phyloP scores from a whole-genome alignment of 2,329 filamentous ascomycete species.

The Hirsutella thompsonii region DNA sequence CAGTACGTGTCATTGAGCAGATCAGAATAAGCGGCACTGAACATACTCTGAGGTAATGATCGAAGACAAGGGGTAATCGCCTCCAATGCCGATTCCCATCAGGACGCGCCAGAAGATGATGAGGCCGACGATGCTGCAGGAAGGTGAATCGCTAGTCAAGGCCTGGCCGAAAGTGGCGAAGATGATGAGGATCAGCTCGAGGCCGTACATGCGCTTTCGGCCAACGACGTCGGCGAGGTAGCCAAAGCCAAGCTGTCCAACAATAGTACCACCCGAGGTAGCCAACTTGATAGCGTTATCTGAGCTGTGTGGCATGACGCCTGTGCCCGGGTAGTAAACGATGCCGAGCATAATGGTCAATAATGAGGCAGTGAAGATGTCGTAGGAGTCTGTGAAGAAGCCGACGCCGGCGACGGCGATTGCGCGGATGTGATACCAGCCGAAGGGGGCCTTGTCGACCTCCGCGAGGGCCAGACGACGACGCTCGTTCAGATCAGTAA shows the following conservation, averaged over 20 bases:
- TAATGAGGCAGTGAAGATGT: conserved; percentile 67
- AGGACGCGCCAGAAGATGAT: conserved; percentile 74
- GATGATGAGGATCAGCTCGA: conserved; percentile 71
- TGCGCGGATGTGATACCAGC: conserved; percentile 73
- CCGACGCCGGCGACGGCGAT: conserved; percentile 70
- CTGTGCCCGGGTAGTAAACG: conserved; percentile 52
- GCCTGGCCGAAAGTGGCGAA: conserved; percentile 63
- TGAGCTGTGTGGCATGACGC: conserved; percentile 49
- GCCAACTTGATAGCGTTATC: conserved; percentile 80
- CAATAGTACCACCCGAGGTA: conserved; percentile 70
- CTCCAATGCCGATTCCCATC: conserved; percentile 38
- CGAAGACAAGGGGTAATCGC: conserved; percentile 67
- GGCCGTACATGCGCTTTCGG: conserved; percentile 59
- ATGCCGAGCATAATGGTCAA: conserved; percentile 66
- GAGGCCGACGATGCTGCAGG: conserved; percentile 50
- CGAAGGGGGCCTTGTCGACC: conserved; percentile 70
- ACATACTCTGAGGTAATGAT: conserved; percentile 71
- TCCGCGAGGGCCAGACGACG: conserved; percentile 67
- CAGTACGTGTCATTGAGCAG: neutral
- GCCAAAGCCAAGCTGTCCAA: conserved; percentile 73
- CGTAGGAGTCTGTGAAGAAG: conserved; percentile 82
- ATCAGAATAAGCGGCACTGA: neutral
- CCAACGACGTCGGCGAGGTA: conserved; percentile 66
- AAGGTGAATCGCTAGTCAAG: conserved; percentile 48
- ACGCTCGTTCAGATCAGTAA: conserved; percentile 64